Conservation (phyloP, 495 filamentous ascomycete genomes). For the Talaromyces proteolyticus region DNA sequence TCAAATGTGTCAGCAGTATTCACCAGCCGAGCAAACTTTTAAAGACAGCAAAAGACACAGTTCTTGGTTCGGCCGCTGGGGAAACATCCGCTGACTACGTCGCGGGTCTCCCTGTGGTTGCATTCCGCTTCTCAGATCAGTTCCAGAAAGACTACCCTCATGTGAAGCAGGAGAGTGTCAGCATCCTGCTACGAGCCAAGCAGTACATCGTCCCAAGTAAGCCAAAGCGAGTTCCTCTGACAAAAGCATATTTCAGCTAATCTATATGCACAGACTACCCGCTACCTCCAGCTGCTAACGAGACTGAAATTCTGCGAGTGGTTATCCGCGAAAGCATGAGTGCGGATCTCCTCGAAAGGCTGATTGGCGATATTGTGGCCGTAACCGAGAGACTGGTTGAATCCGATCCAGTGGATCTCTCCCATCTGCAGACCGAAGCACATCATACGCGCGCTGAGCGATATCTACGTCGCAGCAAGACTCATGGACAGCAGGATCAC, state of each 20-base stretch:
- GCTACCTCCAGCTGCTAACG: constrained; percentile 56
- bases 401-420: constrained; percentile 30
- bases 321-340: constrained; percentile 67
- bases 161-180: constrained; percentile 61
- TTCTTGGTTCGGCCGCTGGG: constrained; percentile 23
- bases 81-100: constrained; percentile 58
- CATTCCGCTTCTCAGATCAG: constrained; percentile 58
- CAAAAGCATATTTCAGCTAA: constrained; percentile 3
- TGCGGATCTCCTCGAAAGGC: constrained; percentile 58
- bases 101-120: constrained; percentile 64
- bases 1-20: constrained; percentile 60
- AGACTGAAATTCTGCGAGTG: constrained; percentile 63
- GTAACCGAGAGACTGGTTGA: constrained; percentile 53
- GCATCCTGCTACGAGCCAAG: constrained; percentile 57
- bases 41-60: constrained; percentile 22
- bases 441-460: constrained; percentile 1
- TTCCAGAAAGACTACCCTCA: constrained; percentile 59
- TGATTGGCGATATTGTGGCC: constrained; percentile 49
- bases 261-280: constrained; percentile 48
- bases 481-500: constrained; percentile 1
- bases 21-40: constrained; percentile 32
- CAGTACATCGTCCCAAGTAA: constrained; percentile 71
- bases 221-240: constrained; percentile 6
- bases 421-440: neutral
- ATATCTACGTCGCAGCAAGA: neutral